Evolutionary conservation across 2,329 filamentous ascomycete genomes (phyloP).

Genomic region (Penicillium corylophilum): DNA sequence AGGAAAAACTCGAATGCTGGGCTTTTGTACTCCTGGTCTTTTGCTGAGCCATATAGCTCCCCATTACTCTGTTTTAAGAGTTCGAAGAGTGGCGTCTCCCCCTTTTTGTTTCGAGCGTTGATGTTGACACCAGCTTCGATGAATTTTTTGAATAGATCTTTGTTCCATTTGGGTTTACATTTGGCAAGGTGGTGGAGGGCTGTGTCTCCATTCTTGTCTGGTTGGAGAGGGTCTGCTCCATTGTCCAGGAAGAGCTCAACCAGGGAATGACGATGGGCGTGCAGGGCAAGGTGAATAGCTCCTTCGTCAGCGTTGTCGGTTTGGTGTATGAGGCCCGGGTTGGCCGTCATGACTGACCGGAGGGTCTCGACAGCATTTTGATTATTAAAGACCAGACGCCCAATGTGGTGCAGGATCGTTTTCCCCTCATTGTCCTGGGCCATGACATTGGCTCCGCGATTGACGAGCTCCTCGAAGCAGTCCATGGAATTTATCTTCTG

Average conservation of each 20-base stretch:
- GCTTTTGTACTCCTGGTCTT: neutral
- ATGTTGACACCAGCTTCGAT: neutral
- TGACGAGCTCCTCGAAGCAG: constrained; percentile 9
- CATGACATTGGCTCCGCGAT: constrained; percentile 13
- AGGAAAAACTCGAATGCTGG: neutral
- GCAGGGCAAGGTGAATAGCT: constrained; percentile 7
- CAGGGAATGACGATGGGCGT: neutral
- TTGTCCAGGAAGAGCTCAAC: constrained; percentile 5
- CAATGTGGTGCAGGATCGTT: constrained; percentile 11
- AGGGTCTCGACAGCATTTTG: neutral
- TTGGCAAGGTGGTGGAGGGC: neutral
- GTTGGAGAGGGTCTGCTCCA: constrained; percentile 5
- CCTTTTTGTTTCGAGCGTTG: constrained; percentile 1
- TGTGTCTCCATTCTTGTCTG: constrained; percentile 6
- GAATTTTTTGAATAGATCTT: constrained; percentile 1
- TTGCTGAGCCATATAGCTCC: neutral
- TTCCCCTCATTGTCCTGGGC: constrained; percentile 14
- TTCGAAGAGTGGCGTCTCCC: constrained; percentile 3
- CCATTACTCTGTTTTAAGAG: neutral
- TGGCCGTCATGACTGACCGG: neutral
- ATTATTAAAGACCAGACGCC: too few species aligned
- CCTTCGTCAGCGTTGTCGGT: neutral
- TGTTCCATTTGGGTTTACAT: too few species aligned
- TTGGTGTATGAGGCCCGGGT: constrained; percentile 2
- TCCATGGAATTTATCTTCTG: too few species aligned